Evolutionary conservation across 2,329 filamentous ascomycete species (phyloP).

Genomic region (Apiospora saccharicola): DNA sequence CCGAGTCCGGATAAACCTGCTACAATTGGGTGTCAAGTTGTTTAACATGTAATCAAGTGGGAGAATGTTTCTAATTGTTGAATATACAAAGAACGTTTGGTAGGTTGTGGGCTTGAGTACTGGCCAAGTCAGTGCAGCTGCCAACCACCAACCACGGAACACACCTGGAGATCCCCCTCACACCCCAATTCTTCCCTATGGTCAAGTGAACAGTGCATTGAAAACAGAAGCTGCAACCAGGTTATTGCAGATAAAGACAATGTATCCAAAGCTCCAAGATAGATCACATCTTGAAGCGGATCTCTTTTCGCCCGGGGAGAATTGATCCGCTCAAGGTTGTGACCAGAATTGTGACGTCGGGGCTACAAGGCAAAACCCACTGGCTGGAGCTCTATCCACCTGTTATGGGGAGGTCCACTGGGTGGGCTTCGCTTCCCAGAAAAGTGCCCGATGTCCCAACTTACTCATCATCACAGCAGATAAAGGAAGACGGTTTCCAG

Average conservation of each 20-base stretch:
- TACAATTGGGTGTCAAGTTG: no score
- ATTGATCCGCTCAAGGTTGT: constrained; percentile 13
- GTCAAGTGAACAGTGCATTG: neutral
- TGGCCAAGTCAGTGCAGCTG: neutral
- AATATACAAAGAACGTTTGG: neutral
- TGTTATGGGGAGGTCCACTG: neutral
- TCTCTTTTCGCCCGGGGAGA: neutral
- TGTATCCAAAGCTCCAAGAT: neutral
- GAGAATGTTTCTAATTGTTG: no score
- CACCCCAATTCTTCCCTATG: neutral
- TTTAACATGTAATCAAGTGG: no score
- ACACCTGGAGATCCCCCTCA: neutral
- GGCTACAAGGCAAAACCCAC: neutral
- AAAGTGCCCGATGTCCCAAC: neutral
- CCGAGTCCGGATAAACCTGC: no score
- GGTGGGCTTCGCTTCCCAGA: neutral
- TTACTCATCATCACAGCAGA: neutral
- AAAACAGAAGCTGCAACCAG: neutral
- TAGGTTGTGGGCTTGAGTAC: neutral
- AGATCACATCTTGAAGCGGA: neutral
- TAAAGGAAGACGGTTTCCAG: neutral
- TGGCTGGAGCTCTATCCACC: neutral
- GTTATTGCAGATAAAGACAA: neutral
- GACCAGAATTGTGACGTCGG: constrained; percentile 8
- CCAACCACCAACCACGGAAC: neutral